Evolutionary conservation across 805 yeast species (phyloP).

Genomic region (Metschnikowia baotianmanensis): DNA sequence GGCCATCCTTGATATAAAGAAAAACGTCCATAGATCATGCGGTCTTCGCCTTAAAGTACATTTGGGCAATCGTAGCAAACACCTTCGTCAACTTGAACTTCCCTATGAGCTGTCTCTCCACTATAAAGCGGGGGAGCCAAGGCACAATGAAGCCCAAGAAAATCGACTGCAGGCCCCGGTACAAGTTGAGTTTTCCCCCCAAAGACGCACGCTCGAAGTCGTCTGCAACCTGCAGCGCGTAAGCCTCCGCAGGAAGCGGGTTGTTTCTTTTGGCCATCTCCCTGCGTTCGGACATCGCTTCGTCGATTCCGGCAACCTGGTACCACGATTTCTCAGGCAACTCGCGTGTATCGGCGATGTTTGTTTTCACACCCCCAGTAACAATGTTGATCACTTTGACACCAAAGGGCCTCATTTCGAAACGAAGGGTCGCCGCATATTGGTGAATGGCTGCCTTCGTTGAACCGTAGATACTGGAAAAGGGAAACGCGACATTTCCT

Average conservation of each 20-base stretch:
- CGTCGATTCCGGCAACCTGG: constrained; percentile 48
- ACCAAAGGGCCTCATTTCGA: constrained; percentile 70
- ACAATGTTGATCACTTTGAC: constrained; percentile 67
- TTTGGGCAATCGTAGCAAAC: constrained; percentile 25
- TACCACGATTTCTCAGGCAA: constrained; percentile 56
- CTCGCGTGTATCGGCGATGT: constrained; percentile 64
- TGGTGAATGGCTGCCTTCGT: constrained; percentile 76
- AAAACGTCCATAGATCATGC: background rate
- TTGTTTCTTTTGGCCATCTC: constrained; percentile 55
- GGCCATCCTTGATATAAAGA: background rate
- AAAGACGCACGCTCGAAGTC: constrained; percentile 45
- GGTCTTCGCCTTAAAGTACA: constrained; percentile 15
- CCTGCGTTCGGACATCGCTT: constrained; percentile 50
- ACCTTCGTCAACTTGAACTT: constrained; percentile 33
- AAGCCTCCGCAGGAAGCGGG: constrained; percentile 60
- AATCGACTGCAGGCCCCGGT: constrained; percentile 52
- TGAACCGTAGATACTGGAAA: constrained; percentile 62
- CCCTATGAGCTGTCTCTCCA: constrained; percentile 39
- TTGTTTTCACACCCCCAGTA: constrained; percentile 75
- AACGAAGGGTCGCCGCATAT: constrained; percentile 58
- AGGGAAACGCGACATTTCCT: constrained; percentile 68
- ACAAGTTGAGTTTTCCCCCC: constrained; percentile 44
- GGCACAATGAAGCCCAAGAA: constrained; percentile 32
- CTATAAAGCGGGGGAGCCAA: constrained; percentile 46
- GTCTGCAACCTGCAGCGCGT: constrained; percentile 53